Base-by-base conservation (phyloP, 345 rosid species). In the Aquilaria malaccensis region DNA sequence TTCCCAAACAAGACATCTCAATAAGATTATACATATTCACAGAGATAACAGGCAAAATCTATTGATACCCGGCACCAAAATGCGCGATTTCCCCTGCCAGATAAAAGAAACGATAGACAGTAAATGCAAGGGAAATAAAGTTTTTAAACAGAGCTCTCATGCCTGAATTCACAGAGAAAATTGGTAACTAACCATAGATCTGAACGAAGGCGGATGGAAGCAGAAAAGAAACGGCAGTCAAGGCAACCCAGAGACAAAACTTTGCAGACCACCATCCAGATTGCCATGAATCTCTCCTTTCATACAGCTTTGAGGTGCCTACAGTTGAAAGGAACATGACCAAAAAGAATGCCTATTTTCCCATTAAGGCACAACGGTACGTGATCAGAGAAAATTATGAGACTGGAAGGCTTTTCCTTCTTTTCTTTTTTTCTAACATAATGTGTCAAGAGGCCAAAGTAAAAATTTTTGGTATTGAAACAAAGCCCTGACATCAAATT, bases 251-350 rank as follows among this genome's bases (percentile, higher is more conserved):
- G 64, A 89, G 33, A 61, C 76, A 62, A 52, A 84, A 74, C 80
- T 93, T 89, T 9, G 67, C 77, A 66, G 80, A 71, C 98, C 98
- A 93, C 94, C 98, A 89, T 55, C 98, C 96, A 2, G 98, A 89
- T 63, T 93, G 97, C 98, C 98, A 93, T 31, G 50, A 70, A 65
- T 89, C 89, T 77, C 91, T 81, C 10, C 82, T 74, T 48, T 75
- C 77, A 22, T 79, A 74, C 52, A 80, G 55, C 83, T 83, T 93
- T 41, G 84, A 71, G 29, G 87, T 81, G 37, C 91, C 81, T 67
- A 73, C 85, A 0, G 96, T 85, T 52, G 94, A 78, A 46, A 87
- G 64, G 71, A 93, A 93, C 96, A 89, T 87, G 47, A 85, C 33
- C 33, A 89, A 72, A 56, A 71, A 89, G 75, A 93, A 92, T 64